Evolutionary conservation across 768 basidiomycete genomes (phyloP).

Genomic region (Boletus patriciae): DNA sequence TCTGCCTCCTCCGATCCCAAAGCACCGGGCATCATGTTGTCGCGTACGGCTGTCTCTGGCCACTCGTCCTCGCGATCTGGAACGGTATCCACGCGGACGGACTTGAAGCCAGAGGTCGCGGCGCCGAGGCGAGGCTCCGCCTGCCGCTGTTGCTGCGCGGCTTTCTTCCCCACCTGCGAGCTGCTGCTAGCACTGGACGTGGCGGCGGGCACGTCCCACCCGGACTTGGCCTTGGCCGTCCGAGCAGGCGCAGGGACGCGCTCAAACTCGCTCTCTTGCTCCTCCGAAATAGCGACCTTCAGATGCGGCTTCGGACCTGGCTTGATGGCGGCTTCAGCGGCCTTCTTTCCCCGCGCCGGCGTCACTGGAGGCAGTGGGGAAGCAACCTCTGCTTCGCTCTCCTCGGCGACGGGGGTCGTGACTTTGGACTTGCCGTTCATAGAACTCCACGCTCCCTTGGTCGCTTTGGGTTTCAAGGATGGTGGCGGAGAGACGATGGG

Average conservation of each 20-base stretch:
- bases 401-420: conserved; percentile 2
- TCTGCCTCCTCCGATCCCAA: conserved; percentile 10
- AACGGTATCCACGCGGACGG: conserved; percentile 13
- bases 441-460: conserved; percentile 23
- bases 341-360: conserved; percentile 18
- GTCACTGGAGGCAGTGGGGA: neutral
- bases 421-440: conserved; percentile 24
- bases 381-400: conserved; percentile 14
- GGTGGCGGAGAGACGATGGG: conserved; percentile 14
- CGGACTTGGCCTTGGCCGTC: conserved; percentile 20
- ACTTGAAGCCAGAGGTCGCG: conserved; percentile 9
- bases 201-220: conserved; percentile 11
- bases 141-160: conserved; percentile 11
- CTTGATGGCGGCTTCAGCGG: neutral
- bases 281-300: conserved; percentile 20
- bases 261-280: conserved; percentile 20
- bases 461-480: conserved; percentile 11
- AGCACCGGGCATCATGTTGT: conserved; percentile 6
- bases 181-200: neutral
- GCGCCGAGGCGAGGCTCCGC: conserved; percentile 6
- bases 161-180: conserved; percentile 17
- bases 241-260: neutral
- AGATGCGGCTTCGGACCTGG: conserved; percentile 16
- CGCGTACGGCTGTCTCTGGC: neutral
- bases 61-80: conserved; percentile 17